Evolutionary conservation across 345 rosid species (phyloP).

Genomic region (Gossypium longicalyx): DNA sequence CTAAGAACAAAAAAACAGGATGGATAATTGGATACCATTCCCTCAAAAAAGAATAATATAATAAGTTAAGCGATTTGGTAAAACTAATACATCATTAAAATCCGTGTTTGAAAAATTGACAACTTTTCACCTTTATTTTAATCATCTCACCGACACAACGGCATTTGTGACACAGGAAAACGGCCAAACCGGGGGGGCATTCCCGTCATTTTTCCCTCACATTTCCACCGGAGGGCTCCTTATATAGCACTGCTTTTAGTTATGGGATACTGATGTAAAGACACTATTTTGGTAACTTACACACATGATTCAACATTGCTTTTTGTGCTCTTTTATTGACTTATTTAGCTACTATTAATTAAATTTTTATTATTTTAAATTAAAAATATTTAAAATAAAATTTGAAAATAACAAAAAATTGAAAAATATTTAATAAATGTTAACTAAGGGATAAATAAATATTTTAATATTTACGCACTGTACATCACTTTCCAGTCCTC

Average conservation of each 20-base stretch:
- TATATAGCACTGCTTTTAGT: background rate
- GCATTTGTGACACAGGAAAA: background rate
- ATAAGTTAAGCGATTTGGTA: background rate
- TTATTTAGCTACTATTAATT: background rate
- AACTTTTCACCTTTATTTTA: background rate
- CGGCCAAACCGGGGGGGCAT: background rate
- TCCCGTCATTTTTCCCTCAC: background rate
- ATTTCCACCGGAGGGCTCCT: no score
- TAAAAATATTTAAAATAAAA: no score
- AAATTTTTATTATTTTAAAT: no score
- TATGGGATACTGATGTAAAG: background rate
- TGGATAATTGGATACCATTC: background rate
- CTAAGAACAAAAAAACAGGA: background rate
- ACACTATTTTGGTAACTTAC: background rate
- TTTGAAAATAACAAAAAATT: no score
- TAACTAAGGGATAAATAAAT: no score
- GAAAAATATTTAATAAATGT: no score
- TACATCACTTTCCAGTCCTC: background rate
- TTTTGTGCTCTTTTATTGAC: background rate
- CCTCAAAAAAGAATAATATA: background rate
- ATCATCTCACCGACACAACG: conserved; percentile 4
- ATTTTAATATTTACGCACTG: no score
- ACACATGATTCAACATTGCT: background rate
- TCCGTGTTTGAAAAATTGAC: background rate
- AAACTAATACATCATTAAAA: conserved; percentile 4